These are phyloP conservation scores for Phytophthora lateralis DNA, from an alignment of 352 stramenopile species.

Conservation along the genomic window DNA sequence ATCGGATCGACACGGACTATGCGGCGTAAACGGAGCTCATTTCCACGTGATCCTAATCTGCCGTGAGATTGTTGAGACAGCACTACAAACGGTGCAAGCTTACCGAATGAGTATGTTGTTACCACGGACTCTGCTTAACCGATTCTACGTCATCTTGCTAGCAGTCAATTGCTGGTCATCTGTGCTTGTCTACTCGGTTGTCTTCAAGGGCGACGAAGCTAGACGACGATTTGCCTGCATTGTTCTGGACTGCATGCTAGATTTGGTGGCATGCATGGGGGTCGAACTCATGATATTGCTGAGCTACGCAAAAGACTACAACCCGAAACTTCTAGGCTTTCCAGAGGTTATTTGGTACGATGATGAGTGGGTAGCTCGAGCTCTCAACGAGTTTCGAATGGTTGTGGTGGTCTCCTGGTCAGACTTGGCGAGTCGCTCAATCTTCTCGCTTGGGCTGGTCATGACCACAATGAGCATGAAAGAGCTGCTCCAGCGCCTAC, in stretches of 20 bases:
- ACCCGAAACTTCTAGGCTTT: conserved; percentile 10
- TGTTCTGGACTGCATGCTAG: conserved; percentile 25
- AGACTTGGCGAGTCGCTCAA: conserved; percentile 26
- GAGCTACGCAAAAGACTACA: conserved; percentile 20
- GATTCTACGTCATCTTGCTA: conserved; percentile 38
- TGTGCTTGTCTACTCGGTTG: conserved; percentile 21
- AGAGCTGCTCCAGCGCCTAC: conserved; percentile 12
- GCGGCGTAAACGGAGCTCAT: conserved; percentile 18
- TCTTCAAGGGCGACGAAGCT: conserved; percentile 22
- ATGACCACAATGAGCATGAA: conserved; percentile 30
- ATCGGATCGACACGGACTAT: conserved; percentile 15
- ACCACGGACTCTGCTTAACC: conserved; percentile 32
- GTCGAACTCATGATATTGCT: conserved; percentile 19
- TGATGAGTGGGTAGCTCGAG: conserved; percentile 31
- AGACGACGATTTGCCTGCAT: conserved; percentile 24
- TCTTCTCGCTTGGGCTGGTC: conserved; percentile 32
- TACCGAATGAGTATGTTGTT: conserved; percentile 37
- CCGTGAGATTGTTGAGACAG: conserved; percentile 30
- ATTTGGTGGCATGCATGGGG: conserved; percentile 30
- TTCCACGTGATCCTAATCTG: conserved; percentile 13
- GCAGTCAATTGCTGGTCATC: conserved; percentile 35
- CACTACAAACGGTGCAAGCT: conserved; percentile 29
- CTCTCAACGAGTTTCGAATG: conserved; percentile 37
- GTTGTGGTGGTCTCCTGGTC: conserved; percentile 35
- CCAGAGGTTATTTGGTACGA: conserved; percentile 25